These are phyloP conservation scores for Eremothecium coryli DNA, from an alignment of 1,139 yeast species.

Conservation along the genomic window DNA sequence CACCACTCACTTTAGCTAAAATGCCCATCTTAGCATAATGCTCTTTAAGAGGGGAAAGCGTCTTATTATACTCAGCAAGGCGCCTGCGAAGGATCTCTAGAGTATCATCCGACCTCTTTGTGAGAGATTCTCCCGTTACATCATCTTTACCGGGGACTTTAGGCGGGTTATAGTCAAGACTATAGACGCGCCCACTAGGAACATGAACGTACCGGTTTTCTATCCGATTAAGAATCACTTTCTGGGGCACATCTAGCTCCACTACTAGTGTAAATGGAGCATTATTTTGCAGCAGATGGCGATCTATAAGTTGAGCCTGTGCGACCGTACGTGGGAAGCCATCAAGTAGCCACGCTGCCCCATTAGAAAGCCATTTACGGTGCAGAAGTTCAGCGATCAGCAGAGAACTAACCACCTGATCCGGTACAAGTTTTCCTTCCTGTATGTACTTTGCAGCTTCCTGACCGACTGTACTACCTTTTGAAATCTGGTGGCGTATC, in stretches of 20 bases:
- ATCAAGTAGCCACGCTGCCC: constrained; percentile 66
- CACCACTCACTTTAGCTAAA: constrained; percentile 54
- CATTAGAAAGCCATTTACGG: constrained; percentile 39
- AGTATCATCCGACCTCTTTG: constrained; percentile 75
- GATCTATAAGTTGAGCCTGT: constrained; percentile 59
- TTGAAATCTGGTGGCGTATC: constrained; percentile 56
- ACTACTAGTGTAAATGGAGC: constrained; percentile 62
- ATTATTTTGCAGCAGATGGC: constrained; percentile 34
- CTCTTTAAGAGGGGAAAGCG: constrained; percentile 54
- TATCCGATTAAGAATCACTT: constrained; percentile 68
- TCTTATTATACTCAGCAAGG: constrained; percentile 50
- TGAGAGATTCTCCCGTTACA: constrained; percentile 75
- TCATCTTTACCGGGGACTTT: constrained; percentile 73
- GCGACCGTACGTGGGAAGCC: constrained; percentile 79
- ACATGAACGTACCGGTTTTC: constrained; percentile 79
- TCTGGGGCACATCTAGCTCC: constrained; percentile 74
- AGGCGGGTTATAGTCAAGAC: constrained; percentile 82
- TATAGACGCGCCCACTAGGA: constrained; percentile 80
- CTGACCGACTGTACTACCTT: constrained; percentile 47
- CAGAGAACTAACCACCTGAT: constrained; percentile 51
- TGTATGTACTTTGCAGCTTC: constrained; percentile 49
- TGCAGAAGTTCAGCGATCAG: constrained; percentile 42
- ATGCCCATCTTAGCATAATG: constrained; percentile 49
- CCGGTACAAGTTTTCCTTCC: constrained; percentile 66
- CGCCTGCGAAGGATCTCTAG: constrained; percentile 60